Conservation (phyloP, 208 protist species). For the Novymonas esmeraldas region DNA sequence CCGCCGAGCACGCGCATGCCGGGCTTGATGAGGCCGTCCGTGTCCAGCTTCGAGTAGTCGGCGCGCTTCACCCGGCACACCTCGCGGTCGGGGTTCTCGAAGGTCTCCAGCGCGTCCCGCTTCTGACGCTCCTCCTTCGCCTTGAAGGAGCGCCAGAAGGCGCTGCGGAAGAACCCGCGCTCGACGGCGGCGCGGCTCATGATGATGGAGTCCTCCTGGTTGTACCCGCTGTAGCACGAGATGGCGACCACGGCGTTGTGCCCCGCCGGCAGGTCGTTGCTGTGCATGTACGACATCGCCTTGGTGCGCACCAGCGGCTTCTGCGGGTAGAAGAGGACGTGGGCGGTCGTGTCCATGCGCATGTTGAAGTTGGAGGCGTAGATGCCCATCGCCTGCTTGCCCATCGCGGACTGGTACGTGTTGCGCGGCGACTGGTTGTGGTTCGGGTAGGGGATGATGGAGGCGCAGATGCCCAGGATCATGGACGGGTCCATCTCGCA, state of each 20-base stretch:
- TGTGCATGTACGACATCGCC: constrained; percentile 96
- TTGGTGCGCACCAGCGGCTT: constrained; percentile 96
- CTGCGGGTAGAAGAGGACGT: constrained; percentile 98
- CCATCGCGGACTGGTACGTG: constrained; percentile 99
- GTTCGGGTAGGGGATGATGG: constrained; percentile 99
- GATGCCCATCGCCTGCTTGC: constrained; percentile 98
- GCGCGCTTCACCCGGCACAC: constrained; percentile 85
- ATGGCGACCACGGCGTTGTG: constrained; percentile 99
- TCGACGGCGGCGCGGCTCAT: constrained; percentile 98
- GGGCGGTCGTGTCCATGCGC: constrained; percentile 98
- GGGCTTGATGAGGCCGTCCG: constrained; percentile 93
- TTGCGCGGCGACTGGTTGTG: constrained; percentile 99
- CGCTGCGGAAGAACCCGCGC: constrained; percentile 97
- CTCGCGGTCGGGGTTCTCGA: constrained; percentile 93
- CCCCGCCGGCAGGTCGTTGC: constrained; percentile 97
- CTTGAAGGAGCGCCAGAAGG: constrained; percentile 91
- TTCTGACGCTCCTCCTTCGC: constrained; percentile 81
- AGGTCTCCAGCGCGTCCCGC: constrained; percentile 81
- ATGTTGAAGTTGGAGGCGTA: constrained; percentile 96
- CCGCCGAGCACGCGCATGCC: constrained; percentile 85
- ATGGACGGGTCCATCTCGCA: constrained; percentile 93
- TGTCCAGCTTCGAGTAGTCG: constrained; percentile 97
- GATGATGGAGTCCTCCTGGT: constrained; percentile 99
- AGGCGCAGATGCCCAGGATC: constrained; percentile 91
- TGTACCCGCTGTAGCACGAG: constrained; percentile 99